Conservation (phyloP, 2,329 filamentous ascomycete species). For the Colletotrichum gigasporum region DNA sequence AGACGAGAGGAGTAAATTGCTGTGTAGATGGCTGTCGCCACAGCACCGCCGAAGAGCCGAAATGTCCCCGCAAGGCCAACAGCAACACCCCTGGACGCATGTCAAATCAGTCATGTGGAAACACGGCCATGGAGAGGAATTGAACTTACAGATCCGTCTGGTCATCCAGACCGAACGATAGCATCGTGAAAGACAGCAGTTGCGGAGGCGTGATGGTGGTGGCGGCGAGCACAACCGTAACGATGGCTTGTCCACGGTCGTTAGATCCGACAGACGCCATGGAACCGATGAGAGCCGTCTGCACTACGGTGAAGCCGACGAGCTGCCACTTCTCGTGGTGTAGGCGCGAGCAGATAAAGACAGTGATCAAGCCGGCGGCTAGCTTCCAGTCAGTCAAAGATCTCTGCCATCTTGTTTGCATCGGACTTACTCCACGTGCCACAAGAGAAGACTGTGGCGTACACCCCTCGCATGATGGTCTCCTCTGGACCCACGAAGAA, state of each 20-base stretch:
- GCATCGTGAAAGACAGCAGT: constrained; percentile 45
- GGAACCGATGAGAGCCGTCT: constrained; percentile 47
- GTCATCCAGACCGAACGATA: constrained; percentile 45
- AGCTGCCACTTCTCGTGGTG: constrained; percentile 49
- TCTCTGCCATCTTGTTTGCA: no score
- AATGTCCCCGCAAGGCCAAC: constrained; percentile 48
- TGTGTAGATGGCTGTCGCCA: constrained; percentile 49
- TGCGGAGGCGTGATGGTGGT: constrained; percentile 43
- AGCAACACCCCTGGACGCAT: constrained; percentile 40
- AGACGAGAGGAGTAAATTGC: constrained; percentile 44
- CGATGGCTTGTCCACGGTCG: constrained; percentile 45
- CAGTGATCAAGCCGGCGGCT: constrained; percentile 39
- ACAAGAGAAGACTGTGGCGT: constrained; percentile 40
- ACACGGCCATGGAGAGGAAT: no score
- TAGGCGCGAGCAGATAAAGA: constrained; percentile 41
- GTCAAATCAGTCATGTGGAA: neutral
- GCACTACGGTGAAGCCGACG: constrained; percentile 40
- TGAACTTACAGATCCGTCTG: constrained; percentile 45
- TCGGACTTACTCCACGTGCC: constrained; percentile 39
- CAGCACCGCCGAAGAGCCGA: constrained; percentile 46
- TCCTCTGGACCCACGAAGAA: constrained; percentile 37
- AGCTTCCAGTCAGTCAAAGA: no score
- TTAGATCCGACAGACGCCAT: constrained; percentile 43
- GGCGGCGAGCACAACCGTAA: constrained; percentile 41
- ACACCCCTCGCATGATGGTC: constrained; percentile 38